Evolutionary conservation across 2,329 filamentous ascomycete species (phyloP).

Genomic region (Leptographium lundbergii): DNA sequence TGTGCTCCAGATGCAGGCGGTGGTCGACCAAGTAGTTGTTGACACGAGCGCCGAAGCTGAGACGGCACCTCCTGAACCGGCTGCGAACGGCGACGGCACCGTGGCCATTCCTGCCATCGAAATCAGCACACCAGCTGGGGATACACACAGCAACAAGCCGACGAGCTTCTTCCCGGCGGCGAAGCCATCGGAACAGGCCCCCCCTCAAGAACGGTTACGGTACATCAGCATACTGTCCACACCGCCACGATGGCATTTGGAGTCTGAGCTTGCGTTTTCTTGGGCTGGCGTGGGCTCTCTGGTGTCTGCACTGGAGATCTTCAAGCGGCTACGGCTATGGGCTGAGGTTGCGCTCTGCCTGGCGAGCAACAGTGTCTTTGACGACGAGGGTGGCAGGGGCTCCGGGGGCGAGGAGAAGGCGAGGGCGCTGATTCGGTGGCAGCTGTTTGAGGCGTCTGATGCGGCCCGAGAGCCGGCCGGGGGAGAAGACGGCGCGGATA

Average conservation of each 20-base stretch:
- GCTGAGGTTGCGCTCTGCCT: constrained; percentile 88
- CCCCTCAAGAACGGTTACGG: constrained; percentile 59
- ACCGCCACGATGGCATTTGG: constrained; percentile 84
- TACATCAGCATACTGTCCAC: constrained; percentile 78
- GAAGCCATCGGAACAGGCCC: constrained; percentile 64
- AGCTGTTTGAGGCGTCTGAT: constrained; percentile 58
- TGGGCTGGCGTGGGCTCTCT: constrained; percentile 85
- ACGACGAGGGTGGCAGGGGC: constrained; percentile 41
- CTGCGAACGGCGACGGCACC: constrained; percentile 12
- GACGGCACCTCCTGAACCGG: not conserved
- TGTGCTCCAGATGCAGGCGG: constrained; percentile 82
- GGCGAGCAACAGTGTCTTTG: constrained; percentile 47
- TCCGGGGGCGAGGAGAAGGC: constrained; percentile 66
- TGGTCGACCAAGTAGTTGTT: constrained; percentile 89
- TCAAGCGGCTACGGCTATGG: constrained; percentile 87
- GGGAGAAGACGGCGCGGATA: constrained; percentile 37
- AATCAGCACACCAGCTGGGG: constrained; percentile 24
- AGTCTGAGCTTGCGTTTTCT: constrained; percentile 82
- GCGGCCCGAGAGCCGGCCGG: constrained; percentile 17
- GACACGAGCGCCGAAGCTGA: constrained; percentile 44
- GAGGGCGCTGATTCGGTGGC: constrained; percentile 59
- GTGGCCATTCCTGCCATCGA: constrained; percentile 31
- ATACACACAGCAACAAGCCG: constrained; percentile 29
- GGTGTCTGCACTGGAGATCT: constrained; percentile 85
- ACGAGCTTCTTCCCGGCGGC: constrained; percentile 72